Evolutionary conservation across 1,284 basidiomycete genomes (phyloP), one percentile per base, ranked within the genome.

Genomic region (Ceratobasidium theobromae): DNA sequence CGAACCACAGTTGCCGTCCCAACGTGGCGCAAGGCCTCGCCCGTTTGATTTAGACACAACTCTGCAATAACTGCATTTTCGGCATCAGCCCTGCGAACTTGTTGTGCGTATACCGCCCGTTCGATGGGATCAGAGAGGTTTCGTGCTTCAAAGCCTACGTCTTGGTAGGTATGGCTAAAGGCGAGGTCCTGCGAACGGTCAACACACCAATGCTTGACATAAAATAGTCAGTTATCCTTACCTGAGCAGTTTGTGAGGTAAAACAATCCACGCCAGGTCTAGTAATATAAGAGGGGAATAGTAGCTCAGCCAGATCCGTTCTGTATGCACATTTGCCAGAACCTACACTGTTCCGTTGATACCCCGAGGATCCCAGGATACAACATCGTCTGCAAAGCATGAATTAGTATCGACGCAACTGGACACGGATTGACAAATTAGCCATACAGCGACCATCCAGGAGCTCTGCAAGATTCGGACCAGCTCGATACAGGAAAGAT

Each of bases 321-420:
- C n/a, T 38, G 35, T 16, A 8, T 38, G 8, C 16, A 8, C 35
- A 38, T 38, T 38, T 38, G 35, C 35, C 35, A 30, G 1, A 3
- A 69, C 69, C 55, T 45, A 73, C 72, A 62, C 70, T 4, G 73
- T 71, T 27, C 68, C 67, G 45, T 74, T 74, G 30, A 74, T 70
- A 4, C 73, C 73, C 11, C 73, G 68, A 35, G 73, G 73, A 57
- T 74, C 72, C 73, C 73, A 74, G 27, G 72, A 73, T 23, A 73
- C 72, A 33, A 64, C 53, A 32, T 64, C 60, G 60, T 64, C 72
- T 73, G 41, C 18, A 18, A 6, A n/a, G 14, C n/a, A 6, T 40
- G 23, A 6, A 21, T 8, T 21, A 4, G 21, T 40, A 12, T 16
- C 27, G 21, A 30, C 28, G 43, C 12, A 3, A 21, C 14, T n/a